These are phyloP conservation scores for Alternaria sp. DNA, from an alignment of 2,329 filamentous ascomycete species.

Conservation along the genomic window DNA sequence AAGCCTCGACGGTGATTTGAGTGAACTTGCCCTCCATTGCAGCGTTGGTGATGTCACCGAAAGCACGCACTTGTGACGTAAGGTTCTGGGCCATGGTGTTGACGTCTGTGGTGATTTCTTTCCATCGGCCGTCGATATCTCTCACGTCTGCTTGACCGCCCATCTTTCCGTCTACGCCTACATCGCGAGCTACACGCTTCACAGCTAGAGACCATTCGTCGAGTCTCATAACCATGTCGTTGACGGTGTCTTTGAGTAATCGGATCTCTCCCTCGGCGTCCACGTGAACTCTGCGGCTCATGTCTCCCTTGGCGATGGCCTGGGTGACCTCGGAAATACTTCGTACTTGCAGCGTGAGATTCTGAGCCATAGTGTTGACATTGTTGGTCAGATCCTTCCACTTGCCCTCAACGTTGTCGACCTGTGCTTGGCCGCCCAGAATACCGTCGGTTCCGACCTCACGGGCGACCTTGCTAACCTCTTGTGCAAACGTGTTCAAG, in stretches of 20 bases:
- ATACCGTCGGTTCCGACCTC: constrained; percentile 71
- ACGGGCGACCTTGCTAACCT: constrained; percentile 71
- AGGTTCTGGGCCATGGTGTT: constrained; percentile 87
- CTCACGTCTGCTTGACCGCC: constrained; percentile 95
- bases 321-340: constrained; percentile 94
- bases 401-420: constrained; percentile 71
- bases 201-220: constrained; percentile 97
- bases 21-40: constrained; percentile 97
- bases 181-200: constrained; percentile 93
- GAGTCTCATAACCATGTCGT: constrained; percentile 96
- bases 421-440: constrained; percentile 69
- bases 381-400: constrained; percentile 74
- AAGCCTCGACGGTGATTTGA: constrained; percentile 95
- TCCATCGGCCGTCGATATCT: constrained; percentile 93
- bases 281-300: constrained; percentile 95
- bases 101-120: constrained; percentile 96
- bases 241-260: constrained; percentile 94
- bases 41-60: constrained; percentile 97
- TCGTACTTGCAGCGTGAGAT: constrained; percentile 74
- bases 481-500: constrained; percentile 69
- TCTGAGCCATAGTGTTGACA: constrained; percentile 73
- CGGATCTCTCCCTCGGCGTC: constrained; percentile 95
- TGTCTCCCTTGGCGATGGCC: constrained; percentile 92
- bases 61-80: constrained; percentile 96
- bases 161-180: constrained; percentile 98